phyloP scores from a whole-genome alignment of 2,329 filamentous ascomycete species.

The Cytospora mali region DNA sequence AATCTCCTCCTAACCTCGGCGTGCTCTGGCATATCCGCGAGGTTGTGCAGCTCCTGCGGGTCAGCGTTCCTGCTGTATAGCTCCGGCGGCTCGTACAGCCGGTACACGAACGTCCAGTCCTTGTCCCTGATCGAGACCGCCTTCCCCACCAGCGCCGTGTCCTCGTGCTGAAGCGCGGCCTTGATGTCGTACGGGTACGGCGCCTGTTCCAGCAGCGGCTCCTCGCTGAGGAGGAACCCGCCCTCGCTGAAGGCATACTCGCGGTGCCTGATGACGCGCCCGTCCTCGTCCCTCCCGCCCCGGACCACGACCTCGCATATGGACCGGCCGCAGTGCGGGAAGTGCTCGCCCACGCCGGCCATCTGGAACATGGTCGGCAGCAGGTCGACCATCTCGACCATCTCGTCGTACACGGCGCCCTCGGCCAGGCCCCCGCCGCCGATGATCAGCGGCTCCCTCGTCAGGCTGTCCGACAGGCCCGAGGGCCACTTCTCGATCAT shows the following conservation, averaged over 20 bases:
- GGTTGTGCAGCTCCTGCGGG: conserved; percentile 41
- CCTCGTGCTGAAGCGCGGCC: conserved; percentile 45
- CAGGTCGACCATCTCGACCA: no score
- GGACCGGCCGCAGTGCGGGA: no score
- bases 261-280: conserved; percentile 37
- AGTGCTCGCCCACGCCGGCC: no score
- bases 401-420: no score
- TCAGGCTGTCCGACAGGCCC: no score
- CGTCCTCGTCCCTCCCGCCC: conserved; percentile 5
- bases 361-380: no score
- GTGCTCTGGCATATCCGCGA: conserved; percentile 33
- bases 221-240: conserved; percentile 45
- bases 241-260: conserved; percentile 46
- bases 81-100: conserved; percentile 47
- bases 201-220: conserved; percentile 46
- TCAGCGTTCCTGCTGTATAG: conserved; percentile 43
- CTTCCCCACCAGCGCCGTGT: conserved; percentile 45
- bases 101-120: conserved; percentile 46
- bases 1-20: conserved; percentile 21
- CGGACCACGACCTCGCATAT: conserved; percentile 6
- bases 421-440: no score
- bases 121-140: conserved; percentile 41
- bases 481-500: no score
- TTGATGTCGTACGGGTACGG: conserved; percentile 50
- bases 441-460: no score